A percentile compares a stretch with the other conserved stretches of the same genome.
Conservation (phyloP, 768 basidiomycete genomes). For the Suillus placidus region DNA sequence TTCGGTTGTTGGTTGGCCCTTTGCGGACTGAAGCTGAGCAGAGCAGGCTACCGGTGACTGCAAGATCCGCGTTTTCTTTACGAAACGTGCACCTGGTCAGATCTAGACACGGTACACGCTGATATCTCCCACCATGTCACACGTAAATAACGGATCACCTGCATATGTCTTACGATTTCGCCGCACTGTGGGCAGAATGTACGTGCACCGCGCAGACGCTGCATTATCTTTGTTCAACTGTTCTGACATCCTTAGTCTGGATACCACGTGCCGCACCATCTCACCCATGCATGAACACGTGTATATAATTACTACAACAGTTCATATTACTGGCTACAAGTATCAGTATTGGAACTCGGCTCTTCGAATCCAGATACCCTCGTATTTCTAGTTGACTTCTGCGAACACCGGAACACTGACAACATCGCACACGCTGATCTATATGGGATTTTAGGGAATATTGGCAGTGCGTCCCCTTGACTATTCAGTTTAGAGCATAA, state of each 20-base stretch:
- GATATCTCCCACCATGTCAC: neutral
- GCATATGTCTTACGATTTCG: neutral
- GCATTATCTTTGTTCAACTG: neutral
- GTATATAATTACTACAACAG: conserved; percentile 4
- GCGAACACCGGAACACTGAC: conserved; percentile 1
- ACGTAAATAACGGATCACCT: conserved; percentile 4
- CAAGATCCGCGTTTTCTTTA: conserved; percentile 4
- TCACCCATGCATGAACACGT: neutral
- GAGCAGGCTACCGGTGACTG: neutral
- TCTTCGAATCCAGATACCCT: neutral
- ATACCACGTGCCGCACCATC: neutral
- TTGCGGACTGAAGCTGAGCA: neutral
- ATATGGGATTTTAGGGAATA: conserved; percentile 4
- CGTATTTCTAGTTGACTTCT: conserved; percentile 1
- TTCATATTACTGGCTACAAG: neutral
- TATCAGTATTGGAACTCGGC: conserved; percentile 3
- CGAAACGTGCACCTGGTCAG: conserved; percentile 1
- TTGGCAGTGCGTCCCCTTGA: conserved; percentile 1
- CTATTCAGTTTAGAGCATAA: conserved; percentile 7
- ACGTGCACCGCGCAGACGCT: neutral
- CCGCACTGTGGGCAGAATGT: conserved; percentile 2
- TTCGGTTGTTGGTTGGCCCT: conserved; percentile 1
- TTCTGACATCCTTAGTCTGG: conserved; percentile 4
- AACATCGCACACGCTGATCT: conserved; percentile 5
- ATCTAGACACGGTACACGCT: neutral